Percentiles rank a stretch among this genome's conserved stretches.
Conservation (phyloP, 2,329 filamentous ascomycete species). For the Bretziella fagacearum region DNA sequence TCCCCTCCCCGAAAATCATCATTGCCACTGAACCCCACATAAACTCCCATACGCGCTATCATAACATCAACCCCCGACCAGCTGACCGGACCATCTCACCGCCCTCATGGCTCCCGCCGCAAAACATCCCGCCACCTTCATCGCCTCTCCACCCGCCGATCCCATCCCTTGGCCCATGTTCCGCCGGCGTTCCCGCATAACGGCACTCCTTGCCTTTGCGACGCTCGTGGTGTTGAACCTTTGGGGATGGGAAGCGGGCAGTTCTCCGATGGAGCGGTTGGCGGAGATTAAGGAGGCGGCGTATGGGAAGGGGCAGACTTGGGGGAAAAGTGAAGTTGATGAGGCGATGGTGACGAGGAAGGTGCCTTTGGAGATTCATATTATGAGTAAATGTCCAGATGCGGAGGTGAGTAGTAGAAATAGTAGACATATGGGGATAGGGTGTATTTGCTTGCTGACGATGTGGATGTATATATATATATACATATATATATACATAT, state of each 20-base stretch:
- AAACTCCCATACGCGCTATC: no score
- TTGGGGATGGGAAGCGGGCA: conserved; percentile 7
- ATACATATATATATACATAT: not conserved
- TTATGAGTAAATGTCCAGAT: conserved; percentile 96
- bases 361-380: conserved; percentile 80
- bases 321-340: not conserved
- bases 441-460: no score
- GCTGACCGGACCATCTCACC: not conserved
- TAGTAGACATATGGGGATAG: no score
- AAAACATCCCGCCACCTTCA: not conserved
- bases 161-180: conserved; percentile 4
- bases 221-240: not conserved
- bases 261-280: conserved; percentile 4
- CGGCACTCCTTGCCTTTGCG: not conserved
- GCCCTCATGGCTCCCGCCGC: not conserved
- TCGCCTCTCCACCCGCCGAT: not conserved
- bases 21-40: no score
- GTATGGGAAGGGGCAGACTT: not conserved
- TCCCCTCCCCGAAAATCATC: no score
- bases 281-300: conserved; percentile 4
- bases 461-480: no score
- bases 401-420: conserved; percentile 41
- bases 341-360: conserved; percentile 17
- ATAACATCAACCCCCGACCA: not conserved
- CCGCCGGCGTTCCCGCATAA: not conserved